Evolutionary conservation across 2,329 filamentous ascomycete species (phyloP).

Genomic region (Ceratocystis variospora): DNA sequence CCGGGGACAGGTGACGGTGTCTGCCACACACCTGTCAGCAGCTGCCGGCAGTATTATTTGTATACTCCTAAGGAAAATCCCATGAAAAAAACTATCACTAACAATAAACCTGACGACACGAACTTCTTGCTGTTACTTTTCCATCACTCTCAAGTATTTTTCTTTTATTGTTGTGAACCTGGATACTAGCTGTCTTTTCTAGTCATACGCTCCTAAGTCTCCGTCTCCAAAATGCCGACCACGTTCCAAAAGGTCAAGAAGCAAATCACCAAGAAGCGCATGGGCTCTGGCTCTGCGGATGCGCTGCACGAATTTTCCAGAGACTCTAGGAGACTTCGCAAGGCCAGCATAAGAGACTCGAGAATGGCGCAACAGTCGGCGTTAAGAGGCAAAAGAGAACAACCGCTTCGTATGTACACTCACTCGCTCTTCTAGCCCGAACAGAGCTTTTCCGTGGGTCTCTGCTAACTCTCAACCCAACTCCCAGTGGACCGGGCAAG

Average conservation of each 20-base stretch:
- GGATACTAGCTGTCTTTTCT: too few species aligned
- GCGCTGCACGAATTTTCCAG: constrained; percentile 78
- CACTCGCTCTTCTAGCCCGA: background rate
- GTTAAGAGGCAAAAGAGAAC: constrained; percentile 59
- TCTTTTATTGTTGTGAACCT: background rate
- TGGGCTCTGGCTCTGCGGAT: constrained; percentile 45
- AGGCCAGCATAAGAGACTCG: constrained; percentile 68
- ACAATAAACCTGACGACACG: background rate
- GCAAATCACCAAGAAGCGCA: constrained; percentile 77
- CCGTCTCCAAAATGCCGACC: constrained; percentile 51
- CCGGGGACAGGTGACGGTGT: background rate
- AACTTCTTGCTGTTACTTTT: background rate
- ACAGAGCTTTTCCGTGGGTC: too few species aligned
- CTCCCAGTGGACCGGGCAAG: constrained; percentile 28
- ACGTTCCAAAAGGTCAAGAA: constrained; percentile 74
- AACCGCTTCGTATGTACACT: constrained; percentile 48
- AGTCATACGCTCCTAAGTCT: too few species aligned
- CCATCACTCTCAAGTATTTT: background rate
- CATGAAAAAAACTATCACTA: constrained; percentile 3
- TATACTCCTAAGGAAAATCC: background rate
- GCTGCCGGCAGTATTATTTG: background rate
- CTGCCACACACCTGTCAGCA: background rate
- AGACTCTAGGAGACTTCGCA: constrained; percentile 67
- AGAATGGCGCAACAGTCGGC: constrained; percentile 59
- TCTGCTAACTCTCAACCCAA: background rate